phyloP scores from a whole-genome alignment of 345 rosid genomes.

The Hibiscus trionum region DNA sequence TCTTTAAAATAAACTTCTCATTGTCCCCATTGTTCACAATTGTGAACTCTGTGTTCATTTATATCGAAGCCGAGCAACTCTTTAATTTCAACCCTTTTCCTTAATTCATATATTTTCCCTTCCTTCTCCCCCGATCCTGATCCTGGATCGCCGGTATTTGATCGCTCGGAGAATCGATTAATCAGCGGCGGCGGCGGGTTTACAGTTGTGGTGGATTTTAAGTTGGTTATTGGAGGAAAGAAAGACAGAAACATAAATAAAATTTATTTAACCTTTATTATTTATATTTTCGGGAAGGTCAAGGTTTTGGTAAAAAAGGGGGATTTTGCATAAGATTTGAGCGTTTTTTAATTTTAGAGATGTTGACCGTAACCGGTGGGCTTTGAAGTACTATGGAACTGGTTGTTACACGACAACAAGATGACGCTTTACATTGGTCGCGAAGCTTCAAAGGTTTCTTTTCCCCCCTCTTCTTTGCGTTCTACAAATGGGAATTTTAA shows the following conservation, averaged over 20 bases:
- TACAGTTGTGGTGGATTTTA: slow-evolving; percentile 14
- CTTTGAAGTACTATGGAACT: slow-evolving; percentile 56
- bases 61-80: background rate
- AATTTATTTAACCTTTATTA: no score
- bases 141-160: slow-evolving; percentile 15
- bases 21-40: background rate
- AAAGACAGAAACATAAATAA: background rate
- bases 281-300: background rate
- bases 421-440: slow-evolving; percentile 95
- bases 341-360: slow-evolving; percentile 18
- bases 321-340: background rate
- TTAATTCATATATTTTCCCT: background rate
- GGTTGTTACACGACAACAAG: slow-evolving; percentile 33
- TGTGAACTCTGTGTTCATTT: background rate
- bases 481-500: background rate
- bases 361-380: slow-evolving; percentile 44
- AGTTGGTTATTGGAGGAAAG: background rate
- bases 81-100: background rate
- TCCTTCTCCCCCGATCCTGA: slow-evolving; percentile 8
- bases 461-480: background rate
- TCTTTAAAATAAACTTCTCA: background rate
- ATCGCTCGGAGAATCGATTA: slow-evolving; percentile 12
- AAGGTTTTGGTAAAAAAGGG: background rate
- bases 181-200: background rate
- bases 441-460: slow-evolving; percentile 68